phyloP scores from a whole-genome alignment of 345 rosid species.

The Linum tenue region DNA sequence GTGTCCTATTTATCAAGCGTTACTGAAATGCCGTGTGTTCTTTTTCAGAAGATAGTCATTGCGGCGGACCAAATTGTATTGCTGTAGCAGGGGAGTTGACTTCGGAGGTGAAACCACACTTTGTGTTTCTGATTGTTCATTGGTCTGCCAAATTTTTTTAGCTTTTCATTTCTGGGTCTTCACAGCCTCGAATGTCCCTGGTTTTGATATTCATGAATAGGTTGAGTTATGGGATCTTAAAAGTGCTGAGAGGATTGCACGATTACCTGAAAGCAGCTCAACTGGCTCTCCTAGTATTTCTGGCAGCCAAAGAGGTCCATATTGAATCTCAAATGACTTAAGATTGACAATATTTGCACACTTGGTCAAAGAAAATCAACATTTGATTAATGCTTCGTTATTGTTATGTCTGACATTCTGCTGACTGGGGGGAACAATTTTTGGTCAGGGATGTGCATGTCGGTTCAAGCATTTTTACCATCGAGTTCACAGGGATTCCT shows the following conservation, averaged over 20 bases:
- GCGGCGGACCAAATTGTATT: constrained; percentile 38
- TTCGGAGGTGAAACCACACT: constrained; percentile 41
- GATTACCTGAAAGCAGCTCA: constrained; percentile 37
- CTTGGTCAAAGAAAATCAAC: background rate
- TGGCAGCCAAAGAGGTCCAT: constrained; percentile 48
- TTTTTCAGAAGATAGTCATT: constrained; percentile 27
- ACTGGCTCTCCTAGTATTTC: constrained; percentile 31
- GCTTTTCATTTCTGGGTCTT: constrained; percentile 3
- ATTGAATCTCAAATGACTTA: background rate
- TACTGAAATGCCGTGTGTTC: background rate
- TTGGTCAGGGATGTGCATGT: constrained; percentile 87
- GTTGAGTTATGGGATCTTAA: constrained; percentile 86
- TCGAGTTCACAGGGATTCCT: constrained; percentile 67
- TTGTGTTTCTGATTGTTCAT: background rate
- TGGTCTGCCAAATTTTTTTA: background rate
- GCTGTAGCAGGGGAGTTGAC: constrained; percentile 77
- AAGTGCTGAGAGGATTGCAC: constrained; percentile 37
- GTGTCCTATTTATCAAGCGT: background rate
- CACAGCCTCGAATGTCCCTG: constrained; percentile 13
- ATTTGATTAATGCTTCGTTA: background rate
- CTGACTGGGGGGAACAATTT: background rate
- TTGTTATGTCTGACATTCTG: background rate
- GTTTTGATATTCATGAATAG: constrained; percentile 26
- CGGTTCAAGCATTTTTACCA: constrained; percentile 63
- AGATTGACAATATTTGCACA: background rate